phyloP scores from a whole-genome alignment of 257 asterid species.

The Solanum sparsipilum region DNA sequence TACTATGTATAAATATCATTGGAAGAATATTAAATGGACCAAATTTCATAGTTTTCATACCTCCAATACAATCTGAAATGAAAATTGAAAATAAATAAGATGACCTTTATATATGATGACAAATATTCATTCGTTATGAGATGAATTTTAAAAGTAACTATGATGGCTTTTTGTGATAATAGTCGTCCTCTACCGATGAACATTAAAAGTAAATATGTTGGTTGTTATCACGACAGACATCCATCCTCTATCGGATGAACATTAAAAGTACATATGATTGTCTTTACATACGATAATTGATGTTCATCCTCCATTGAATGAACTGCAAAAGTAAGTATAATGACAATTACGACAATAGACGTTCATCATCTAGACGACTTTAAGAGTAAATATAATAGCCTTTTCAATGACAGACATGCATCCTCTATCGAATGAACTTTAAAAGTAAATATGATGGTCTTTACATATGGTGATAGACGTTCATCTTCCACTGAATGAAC shows the following conservation, averaged over 20 bases:
- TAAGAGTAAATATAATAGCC: neutral
- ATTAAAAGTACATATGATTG: neutral
- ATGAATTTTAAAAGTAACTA: neutral
- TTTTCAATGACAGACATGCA: neutral
- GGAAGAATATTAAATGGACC: neutral
- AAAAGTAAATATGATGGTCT: neutral
- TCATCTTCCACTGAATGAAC: neutral
- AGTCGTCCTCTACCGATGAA: too few relatives aligned
- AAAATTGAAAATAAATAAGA: neutral
- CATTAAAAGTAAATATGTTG: too few relatives aligned
- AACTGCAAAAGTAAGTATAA: neutral
- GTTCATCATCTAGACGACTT: neutral
- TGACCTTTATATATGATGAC: neutral
- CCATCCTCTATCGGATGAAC: neutral
- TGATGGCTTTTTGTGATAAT: too few relatives aligned
- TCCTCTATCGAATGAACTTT: neutral
- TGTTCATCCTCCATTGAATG: neutral
- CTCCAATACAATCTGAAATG: neutral
- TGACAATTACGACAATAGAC: neutral
- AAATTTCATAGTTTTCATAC: neutral
- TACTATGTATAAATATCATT: neutral
- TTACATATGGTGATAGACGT: neutral
- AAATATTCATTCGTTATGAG: neutral
- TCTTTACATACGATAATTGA: neutral
- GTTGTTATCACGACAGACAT: neutral